phyloP scores from a whole-genome alignment of 345 rosid species.

The Bruguiera parviflora region DNA sequence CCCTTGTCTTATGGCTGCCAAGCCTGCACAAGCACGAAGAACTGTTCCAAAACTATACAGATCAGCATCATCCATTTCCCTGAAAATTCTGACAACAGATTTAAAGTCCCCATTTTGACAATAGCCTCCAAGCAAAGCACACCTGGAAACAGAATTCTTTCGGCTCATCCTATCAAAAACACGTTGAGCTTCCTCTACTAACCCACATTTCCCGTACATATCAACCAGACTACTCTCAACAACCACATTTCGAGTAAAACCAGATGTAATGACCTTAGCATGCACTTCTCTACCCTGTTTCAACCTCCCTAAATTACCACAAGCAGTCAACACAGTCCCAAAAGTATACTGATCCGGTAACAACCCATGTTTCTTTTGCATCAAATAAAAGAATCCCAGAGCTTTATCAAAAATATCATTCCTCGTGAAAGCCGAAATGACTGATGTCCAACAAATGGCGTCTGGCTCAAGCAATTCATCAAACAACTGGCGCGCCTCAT shows the following conservation, averaged over 20 bases:
- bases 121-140: constrained; percentile 76
- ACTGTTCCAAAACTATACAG: constrained; percentile 81
- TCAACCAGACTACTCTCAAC: constrained; percentile 84
- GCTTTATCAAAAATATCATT: constrained; percentile 59
- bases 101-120: constrained; percentile 66
- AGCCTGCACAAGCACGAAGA: constrained; percentile 81
- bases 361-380: constrained; percentile 49
- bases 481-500: constrained; percentile 56
- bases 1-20: constrained; percentile 67
- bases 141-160: constrained; percentile 74
- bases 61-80: constrained; percentile 50
- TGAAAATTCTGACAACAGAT: constrained; percentile 57
- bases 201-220: constrained; percentile 91
- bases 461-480: constrained; percentile 77
- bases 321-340: constrained; percentile 75
- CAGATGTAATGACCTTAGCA: constrained; percentile 49
- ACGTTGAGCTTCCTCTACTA: constrained; percentile 45
- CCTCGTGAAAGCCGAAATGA: constrained; percentile 62
- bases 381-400: constrained; percentile 45
- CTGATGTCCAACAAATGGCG: constrained; percentile 72
- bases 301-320: constrained; percentile 64
- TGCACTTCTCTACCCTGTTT: constrained; percentile 82
- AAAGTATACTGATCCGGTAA: constrained; percentile 64
- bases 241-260: constrained; percentile 52
- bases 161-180: constrained; percentile 64